Base-by-base conservation (phyloP, 139 green algal species). In the Closterium sp. region DNA sequence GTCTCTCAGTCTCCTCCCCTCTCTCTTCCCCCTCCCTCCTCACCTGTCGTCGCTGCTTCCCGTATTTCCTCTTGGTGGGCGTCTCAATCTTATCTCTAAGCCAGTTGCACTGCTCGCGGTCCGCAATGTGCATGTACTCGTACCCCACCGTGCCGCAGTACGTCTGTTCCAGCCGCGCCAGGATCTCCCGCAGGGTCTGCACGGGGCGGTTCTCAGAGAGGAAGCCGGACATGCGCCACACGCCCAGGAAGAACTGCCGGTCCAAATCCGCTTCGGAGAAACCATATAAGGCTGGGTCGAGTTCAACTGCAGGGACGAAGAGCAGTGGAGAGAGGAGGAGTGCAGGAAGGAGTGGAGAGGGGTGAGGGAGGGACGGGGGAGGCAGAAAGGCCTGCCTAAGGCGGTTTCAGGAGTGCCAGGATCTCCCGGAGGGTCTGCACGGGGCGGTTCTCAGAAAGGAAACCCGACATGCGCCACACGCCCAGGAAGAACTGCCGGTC, bases 51-150 rank as follows among this genome's bases (percentile, higher is more conserved):
- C 50, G 10, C 31, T 32, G 86, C 86, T 50, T 87, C 7, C 34
- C 89, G 30, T 91, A 92, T 89, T 73, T 92, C 9, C 91, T n/a
- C 87, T 31, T 38, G n/a, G 29, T 93, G 31, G 50, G 38, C 31
- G 70, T 88, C 91, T 96, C 95, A 87, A 96, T 96, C 38, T 84
- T 90, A 30, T 95, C 91, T 29, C 98, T 96, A 70, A 99, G 96
- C 98, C 98, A 99, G 95, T 99, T 99, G 95, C 98, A 99, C 32
- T 96, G 95, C 28, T 98, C 97, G 31, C 96, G 94, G 93, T 99
- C 97, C 7, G 97, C 94, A 87, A 99, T 99, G 97, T 99, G 97
- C 97, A 99, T 99, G 97, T 99, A 99, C 97, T 99, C 97, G 89
- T 97, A 99, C 34, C 98, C 98, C 28, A 98, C 97, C 92, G 93